Evolutionary conservation across 2,329 filamentous ascomycete genomes (phyloP), one percentile per base, ranked within the genome.

Genomic region (Xylariaceae sp.): DNA sequence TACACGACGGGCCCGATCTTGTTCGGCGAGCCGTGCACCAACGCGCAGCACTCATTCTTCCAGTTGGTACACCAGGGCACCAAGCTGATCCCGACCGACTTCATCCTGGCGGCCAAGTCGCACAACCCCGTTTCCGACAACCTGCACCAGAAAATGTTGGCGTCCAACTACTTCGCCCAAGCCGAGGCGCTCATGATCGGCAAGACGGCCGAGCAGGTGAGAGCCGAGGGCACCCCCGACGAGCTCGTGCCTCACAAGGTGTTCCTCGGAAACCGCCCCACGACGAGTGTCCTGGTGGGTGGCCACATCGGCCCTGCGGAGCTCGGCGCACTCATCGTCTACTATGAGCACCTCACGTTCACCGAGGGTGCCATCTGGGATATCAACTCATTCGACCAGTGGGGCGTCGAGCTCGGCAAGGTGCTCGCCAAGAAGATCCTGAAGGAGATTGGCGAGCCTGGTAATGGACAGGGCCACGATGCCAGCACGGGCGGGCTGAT

Each of bases 21-120:
- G 62, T 99, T 99, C 73, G 95, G 95, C 72, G 95, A 99, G 83
- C 95, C 95, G 51, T 96, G 92, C 77, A 99, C 95, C 75, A 99
- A 99, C 74, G 95, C 95, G 44, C 95, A 99, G 81, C 95, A 99
- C 85, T 98, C 95, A 59, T 99, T 99, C 88, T 99, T 96, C 89
- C 95, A 99, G 84, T 89, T 99, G 46, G 87, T 99, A 57, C 95
- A 99, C 83, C 95, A 99, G 78, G 95, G 95, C 70, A 99, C 95
- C 69, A 98, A 98, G 86, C 88, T 99, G 71, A 98, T 99, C 73
- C 95, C 95, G 16, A 89, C 93, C 67, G 95, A 99, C 79, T 99
- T 99, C 81, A 96, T 99, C 79, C 81, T 99, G 68, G 95, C 95
- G 40, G 93, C 91, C 63, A 86, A 97, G 81, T 96, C 91, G 53